A percentile compares a stretch with the other conserved stretches of the same genome.
Conservation (phyloP, 352 stramenopile genomes). For the Phytophthora pisi region DNA sequence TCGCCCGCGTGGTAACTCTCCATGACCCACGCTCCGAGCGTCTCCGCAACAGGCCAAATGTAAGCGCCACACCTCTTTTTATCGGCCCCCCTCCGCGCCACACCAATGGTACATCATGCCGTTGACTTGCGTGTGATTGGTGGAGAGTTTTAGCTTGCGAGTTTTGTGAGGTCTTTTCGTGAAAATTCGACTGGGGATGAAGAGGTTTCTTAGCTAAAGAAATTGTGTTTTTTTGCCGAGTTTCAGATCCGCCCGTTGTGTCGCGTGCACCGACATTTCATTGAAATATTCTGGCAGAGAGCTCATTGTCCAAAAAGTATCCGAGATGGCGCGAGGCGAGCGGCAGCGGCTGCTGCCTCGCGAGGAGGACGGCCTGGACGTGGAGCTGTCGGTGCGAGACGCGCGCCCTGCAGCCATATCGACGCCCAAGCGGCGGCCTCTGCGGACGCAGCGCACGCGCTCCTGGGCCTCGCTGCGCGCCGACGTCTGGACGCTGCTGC, state of each 20-base stretch:
- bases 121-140: neutral
- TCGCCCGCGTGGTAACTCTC: constrained; percentile 42
- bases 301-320: constrained; percentile 10
- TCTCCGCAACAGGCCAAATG: constrained; percentile 19
- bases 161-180: no score
- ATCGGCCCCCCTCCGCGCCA: constrained; percentile 18
- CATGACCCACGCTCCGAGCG: constrained; percentile 20
- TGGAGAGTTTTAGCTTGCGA: no score
- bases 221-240: neutral
- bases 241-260: neutral
- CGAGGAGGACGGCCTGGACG: constrained; percentile 15
- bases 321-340: constrained; percentile 21
- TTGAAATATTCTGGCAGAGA: constrained; percentile 21
- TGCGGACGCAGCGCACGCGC: neutral
- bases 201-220: no score
- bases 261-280: constrained; percentile 1
- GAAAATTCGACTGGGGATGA: no score
- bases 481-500: constrained; percentile 79
- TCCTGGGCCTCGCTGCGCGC: constrained; percentile 40
- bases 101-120: constrained; percentile 11
- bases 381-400: constrained; percentile 22
- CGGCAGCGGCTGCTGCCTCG: constrained; percentile 19
- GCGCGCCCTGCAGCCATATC: neutral
- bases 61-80: constrained; percentile 10
- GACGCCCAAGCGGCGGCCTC: neutral